Percentiles rank a stretch among this genome's conserved stretches.
These are phyloP conservation scores for Fusarium devonianum DNA, from an alignment of 2,329 filamentous ascomycete species.

Conservation along the genomic window DNA sequence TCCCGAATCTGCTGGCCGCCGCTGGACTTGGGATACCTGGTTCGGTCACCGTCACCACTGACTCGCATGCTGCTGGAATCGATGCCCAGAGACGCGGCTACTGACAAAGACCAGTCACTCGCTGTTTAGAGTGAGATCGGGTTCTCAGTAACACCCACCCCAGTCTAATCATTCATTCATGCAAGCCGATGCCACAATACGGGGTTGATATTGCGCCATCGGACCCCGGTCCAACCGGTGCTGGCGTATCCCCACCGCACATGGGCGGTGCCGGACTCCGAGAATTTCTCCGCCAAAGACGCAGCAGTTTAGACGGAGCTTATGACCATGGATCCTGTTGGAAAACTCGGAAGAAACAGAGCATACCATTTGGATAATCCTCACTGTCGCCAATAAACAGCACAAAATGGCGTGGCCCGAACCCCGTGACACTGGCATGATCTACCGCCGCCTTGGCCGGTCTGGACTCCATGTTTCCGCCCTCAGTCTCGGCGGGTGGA, in stretches of 20 bases:
- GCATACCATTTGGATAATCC: background rate
- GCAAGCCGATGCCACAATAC: constrained; percentile 26
- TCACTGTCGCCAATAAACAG: constrained; percentile 9
- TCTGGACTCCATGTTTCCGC: constrained; percentile 73
- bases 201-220: constrained; percentile 27
- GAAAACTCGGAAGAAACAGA: constrained; percentile 1
- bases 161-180: constrained; percentile 4
- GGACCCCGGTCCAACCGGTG: constrained; percentile 10
- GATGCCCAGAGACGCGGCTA: constrained; percentile 32
- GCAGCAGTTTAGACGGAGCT: background rate
- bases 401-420: constrained; percentile 53
- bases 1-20: constrained; percentile 40
- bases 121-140: constrained; percentile 1
- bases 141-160: background rate
- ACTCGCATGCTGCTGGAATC: constrained; percentile 40
- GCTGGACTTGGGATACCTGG: constrained; percentile 37
- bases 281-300: constrained; percentile 39
- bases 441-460: constrained; percentile 52
- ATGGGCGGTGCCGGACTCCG: constrained; percentile 19
- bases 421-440: constrained; percentile 54
- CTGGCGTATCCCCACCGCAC: constrained; percentile 1
- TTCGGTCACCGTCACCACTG: constrained; percentile 38
- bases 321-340: background rate
- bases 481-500: constrained; percentile 69
- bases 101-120: constrained; percentile 26